Evolutionary conservation across 352 stramenopile species (phyloP).

Genomic region (Globisporangium polare): DNA sequence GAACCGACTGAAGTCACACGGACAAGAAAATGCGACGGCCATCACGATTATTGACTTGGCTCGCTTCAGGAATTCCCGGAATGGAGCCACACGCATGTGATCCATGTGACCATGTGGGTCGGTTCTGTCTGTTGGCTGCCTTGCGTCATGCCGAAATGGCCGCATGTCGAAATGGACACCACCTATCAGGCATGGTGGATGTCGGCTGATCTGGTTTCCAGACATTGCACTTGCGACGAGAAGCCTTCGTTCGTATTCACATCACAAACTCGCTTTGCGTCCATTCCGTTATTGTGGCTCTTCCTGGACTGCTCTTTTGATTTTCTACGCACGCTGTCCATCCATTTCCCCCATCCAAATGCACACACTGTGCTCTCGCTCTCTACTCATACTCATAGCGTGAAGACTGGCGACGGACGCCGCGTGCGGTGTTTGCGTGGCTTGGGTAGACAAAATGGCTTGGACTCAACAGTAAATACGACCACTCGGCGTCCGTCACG

Average conservation of each 20-base stretch:
- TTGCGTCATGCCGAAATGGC: background rate
- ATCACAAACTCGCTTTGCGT: background rate
- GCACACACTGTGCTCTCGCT: background rate
- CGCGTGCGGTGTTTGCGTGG: background rate
- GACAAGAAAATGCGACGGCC: too few relatives aligned
- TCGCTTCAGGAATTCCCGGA: too few relatives aligned
- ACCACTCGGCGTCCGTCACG: background rate
- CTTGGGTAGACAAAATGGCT: background rate
- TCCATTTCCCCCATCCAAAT: constrained; percentile 1
- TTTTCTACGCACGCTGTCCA: background rate
- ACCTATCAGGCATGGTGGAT: too few relatives aligned
- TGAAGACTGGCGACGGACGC: background rate
- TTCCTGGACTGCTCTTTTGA: background rate
- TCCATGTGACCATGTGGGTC: background rate
- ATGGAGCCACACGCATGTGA: too few relatives aligned
- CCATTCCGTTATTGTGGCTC: background rate
- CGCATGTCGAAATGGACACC: background rate
- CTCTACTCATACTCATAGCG: background rate
- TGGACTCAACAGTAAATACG: constrained; percentile 5
- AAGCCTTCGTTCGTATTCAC: background rate
- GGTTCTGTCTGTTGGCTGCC: background rate
- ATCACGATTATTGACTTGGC: too few relatives aligned
- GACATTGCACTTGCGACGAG: too few relatives aligned
- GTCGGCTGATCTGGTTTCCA: too few relatives aligned
- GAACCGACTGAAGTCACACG: too few relatives aligned